Evolutionary conservation across 371 early-diverging fungal species (phyloP).

Genomic region (Mortierella sp.): DNA sequence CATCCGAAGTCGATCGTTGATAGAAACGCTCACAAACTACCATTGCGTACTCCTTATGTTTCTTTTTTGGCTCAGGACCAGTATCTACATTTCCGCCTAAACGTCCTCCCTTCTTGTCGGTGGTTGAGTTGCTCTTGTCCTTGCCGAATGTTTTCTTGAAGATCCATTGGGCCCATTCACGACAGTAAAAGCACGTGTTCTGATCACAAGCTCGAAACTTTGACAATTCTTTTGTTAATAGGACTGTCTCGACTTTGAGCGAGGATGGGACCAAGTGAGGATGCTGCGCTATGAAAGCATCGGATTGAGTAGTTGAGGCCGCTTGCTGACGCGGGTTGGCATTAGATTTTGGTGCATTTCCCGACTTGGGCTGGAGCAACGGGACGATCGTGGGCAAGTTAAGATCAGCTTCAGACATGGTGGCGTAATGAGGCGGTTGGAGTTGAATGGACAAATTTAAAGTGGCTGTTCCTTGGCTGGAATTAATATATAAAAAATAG

Average conservation of each 20-base stretch:
- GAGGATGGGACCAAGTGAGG: constrained; percentile 55
- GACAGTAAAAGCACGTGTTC: constrained; percentile 81
- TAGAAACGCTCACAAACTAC: constrained; percentile 50
- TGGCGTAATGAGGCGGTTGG: constrained; percentile 15
- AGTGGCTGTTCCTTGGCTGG: not conserved
- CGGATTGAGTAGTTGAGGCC: constrained; percentile 20
- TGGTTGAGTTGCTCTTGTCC: constrained; percentile 30
- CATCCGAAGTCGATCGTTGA: constrained; percentile 52
- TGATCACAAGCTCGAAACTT: constrained; percentile 84
- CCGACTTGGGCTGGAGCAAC: constrained; percentile 44
- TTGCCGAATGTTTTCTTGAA: constrained; percentile 77
- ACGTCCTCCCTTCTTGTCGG: constrained; percentile 47
- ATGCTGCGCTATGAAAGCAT: constrained; percentile 37
- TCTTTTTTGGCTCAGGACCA: constrained; percentile 57
- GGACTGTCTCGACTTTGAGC: constrained; percentile 62
- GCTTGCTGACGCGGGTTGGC: constrained; percentile 21
- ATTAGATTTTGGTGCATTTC: constrained; percentile 18
- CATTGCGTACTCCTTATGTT: constrained; percentile 58
- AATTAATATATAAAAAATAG: not conserved
- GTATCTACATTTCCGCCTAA: constrained; percentile 15
- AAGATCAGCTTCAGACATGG: constrained; percentile 57
- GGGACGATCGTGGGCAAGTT: constrained; percentile 52
- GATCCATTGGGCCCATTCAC: constrained; percentile 87
- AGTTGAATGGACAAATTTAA: not conserved
- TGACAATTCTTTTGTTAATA: constrained; percentile 78